Base-by-base conservation (phyloP, 805 yeast genomes). In the Sugiyamaella qingdaonensis region DNA sequence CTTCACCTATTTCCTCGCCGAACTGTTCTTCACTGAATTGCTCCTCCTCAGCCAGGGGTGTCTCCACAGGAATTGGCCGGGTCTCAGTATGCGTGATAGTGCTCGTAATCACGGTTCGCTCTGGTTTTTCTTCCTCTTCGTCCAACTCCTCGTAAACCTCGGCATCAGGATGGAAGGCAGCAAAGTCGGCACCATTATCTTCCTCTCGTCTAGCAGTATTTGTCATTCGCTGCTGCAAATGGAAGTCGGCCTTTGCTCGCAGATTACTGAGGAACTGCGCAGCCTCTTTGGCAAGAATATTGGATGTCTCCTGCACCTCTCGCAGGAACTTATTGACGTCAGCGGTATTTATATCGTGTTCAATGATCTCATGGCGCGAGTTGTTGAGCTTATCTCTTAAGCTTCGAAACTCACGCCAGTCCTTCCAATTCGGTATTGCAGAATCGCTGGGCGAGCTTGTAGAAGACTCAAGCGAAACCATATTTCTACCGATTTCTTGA, bases 301-400 rank as follows among this genome's bases (percentile, higher is more conserved):
- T 67, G 48, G 77, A 68, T 54, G 77, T 78, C 61, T 75, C 76
- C 54, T 74, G 73, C 19, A 76, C 70, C 46, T 73, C 73, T 16
- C 64, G 62, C 49, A 76, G 62, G 56, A 72, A 73, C 37, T 64
- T 64, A 45, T 68, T 68, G 35, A 64, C 61, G 48, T 76, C 72
- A 2, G 78, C 79, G 52, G 61, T 56, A 47, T 74, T 69, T 49
- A 66, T 55, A 4, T 61, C 64, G 43, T 61, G 66, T 43, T 78
- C 72, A 51, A 67, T 73, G 41, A 77, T 67, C 47, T 58, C 54
- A 56, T 77, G 78, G 34, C 80, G 63, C 54, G 71, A 66, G 29
- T 65, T 67, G 54, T 69, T 68, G 14, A 78, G 66, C 14, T 63
- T 58, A 49, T 73, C 77, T 58, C 77, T 77, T 35, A 75, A 64